Conservation (phyloP, 345 rosid species). For the Mallotus nudiflorus region DNA sequence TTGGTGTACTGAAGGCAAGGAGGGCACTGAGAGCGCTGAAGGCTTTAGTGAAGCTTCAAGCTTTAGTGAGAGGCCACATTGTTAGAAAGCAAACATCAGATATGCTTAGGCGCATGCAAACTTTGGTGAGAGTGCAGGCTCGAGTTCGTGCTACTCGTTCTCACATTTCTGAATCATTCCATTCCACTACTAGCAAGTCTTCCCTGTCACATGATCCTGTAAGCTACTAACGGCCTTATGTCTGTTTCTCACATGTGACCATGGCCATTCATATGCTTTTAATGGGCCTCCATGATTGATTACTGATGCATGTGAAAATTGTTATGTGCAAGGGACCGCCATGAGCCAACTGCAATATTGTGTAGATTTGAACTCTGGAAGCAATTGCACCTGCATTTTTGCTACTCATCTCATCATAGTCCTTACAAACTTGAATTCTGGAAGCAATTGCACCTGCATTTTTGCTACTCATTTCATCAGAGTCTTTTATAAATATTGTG, state of each 20-base stretch:
- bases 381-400: no score
- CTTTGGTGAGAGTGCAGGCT: constrained; percentile 29
- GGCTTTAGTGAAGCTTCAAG: constrained; percentile 37
- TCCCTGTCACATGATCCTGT: constrained; percentile 16
- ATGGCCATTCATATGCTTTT: no score
- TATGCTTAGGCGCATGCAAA: constrained; percentile 40
- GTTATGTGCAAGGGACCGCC: no score
- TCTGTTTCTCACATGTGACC: neutral
- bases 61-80: constrained; percentile 38
- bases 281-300: no score
- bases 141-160: constrained; percentile 34
- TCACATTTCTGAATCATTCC: constrained; percentile 14
- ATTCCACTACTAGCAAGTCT: constrained; percentile 17
- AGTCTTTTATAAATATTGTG: no score
- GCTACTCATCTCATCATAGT: no score
- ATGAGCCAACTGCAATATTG: no score
- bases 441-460: no score
- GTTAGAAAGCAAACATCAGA: constrained; percentile 38
- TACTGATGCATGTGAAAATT: no score
- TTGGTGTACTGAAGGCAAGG: constrained; percentile 26
- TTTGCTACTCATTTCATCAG: no score
- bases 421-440: no score
- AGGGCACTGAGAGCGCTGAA: constrained; percentile 38
- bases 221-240: neutral
- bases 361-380: no score